A percentile compares a stretch with the other conserved stretches of the same genome.
These are phyloP conservation scores for Bidens hawaiensis DNA, from an alignment of 140 eudicot species.

Conservation along the genomic window DNA sequence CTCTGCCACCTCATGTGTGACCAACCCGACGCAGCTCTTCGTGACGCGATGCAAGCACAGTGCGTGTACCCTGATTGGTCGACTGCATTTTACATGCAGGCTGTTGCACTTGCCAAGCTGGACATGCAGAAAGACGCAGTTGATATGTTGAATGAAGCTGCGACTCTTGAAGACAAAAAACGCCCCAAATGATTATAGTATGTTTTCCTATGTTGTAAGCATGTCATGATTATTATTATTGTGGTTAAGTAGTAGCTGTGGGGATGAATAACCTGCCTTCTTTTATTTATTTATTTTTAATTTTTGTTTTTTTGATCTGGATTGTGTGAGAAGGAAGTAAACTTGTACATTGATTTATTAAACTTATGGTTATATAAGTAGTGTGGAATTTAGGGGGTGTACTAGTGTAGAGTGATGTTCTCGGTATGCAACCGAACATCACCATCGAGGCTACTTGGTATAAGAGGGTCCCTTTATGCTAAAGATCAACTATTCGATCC, in stretches of 20 bases:
- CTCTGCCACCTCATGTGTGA: constrained; percentile 90
- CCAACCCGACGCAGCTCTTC: constrained; percentile 85
- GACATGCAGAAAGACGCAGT: constrained; percentile 95
- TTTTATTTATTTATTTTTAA: constrained; percentile 1
- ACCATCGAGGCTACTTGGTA: background rate
- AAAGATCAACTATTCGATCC: too few relatives aligned
- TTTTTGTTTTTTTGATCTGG: constrained; percentile 8
- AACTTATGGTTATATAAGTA: constrained; percentile 12
- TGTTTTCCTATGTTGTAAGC: constrained; percentile 3
- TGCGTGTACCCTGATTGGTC: constrained; percentile 93
- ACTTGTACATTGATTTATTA: constrained; percentile 31
- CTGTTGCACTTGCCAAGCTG: constrained; percentile 88
- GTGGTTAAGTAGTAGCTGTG: constrained; percentile 24
- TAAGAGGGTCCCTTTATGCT: too few relatives aligned
- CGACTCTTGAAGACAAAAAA: constrained; percentile 76
- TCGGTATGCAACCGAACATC: background rate
- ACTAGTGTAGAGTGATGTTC: background rate
- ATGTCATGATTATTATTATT: constrained; percentile 23
- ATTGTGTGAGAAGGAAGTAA: constrained; percentile 27
- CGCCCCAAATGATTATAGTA: constrained; percentile 36
- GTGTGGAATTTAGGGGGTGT: background rate
- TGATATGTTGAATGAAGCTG: constrained; percentile 93
- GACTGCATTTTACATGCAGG: constrained; percentile 93
- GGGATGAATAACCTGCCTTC: background rate
- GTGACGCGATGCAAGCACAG: constrained; percentile 98